Base-by-base conservation (phyloP, 805 yeast species). In the Scheffersomyces amazonensis region DNA sequence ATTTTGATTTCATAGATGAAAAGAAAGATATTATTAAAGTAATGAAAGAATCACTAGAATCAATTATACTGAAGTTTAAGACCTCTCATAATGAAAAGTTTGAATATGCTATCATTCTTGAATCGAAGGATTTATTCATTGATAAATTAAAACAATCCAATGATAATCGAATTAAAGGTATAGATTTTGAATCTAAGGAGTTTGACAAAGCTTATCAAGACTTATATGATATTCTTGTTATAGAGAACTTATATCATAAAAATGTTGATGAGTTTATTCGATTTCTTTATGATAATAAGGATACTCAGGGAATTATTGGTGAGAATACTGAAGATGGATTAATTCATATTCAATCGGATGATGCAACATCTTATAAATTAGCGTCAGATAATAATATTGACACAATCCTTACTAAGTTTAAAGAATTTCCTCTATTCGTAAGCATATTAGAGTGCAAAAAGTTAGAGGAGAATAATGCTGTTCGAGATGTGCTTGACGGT, bases 1-100 rank as follows among this genome's bases (percentile, higher is more conserved):
- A 83, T 55, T 75, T 87, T 76, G 96, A 89, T 55, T 50, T 75
- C 0, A 71, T 83, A 3, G 89, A 83, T 47, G 81, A 77, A 39
- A 80, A 78, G 48, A 70, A 73, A 23, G 75, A 80, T 37, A 51
- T 69, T 1, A 53, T 85, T 32, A 74, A 72, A 42, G 78, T 80
- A 16, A 78, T 80, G 52, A 76, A 76, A 37, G 87, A 81, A 36
- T 58, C 82, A 30, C 75, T 80, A 1, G 75, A 75, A 35, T 80
- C 75, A 44, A 56, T 73, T 5, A 48, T 82, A 20, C 58, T 70
- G 4, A 72, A 69, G 22, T 35, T 49, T 33, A 44, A 40, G 34
- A 46, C 43, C 12, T 9, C 31, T 5, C 37, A 43, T 12, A 21
- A 43, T 3, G 49, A 54, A 5, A 49, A 54, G 6, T 49, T 6